Evolutionary conservation across 371 early-diverging fungal species (phyloP), one percentile per base, ranked within the genome.

Genomic region (Dichotomocladium elegans): DNA sequence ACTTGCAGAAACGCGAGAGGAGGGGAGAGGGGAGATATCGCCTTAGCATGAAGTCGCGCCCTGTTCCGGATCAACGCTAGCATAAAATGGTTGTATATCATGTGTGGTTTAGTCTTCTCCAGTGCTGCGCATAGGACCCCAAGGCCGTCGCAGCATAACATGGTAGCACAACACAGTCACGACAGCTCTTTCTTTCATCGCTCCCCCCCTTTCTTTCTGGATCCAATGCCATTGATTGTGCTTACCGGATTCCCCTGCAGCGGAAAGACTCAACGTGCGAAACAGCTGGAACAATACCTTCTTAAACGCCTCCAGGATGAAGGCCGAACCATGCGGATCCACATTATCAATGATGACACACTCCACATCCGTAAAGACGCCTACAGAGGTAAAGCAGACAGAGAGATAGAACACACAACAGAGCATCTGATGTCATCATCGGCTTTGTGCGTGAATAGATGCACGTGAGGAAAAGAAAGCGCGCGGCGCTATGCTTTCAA

Each of bases 201-300:
- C 24, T 47, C 10, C 14, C 24, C 33, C 25, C 21, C n/a, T n/a
- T 45, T 26, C 28, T 14, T 30, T 19, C 19, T 41, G 41, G 28
- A 29, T 15, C 31, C 17, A 47, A 98, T 98, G 98, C 96, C 98
- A 25, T 83, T 98, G 12, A 80, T 98, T 33, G 83, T 89, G 44
- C 61, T 98, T 50, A 85, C 87, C 41, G 98, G 98, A 30, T 74
- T 85, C 58, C 98, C 98, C 28, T 85, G 85, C 42, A 88, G 89
- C 56, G 97, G 98, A 47, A 98, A 98, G 66, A 85, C 94, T 7
- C 85, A 77, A 25, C 76, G 97, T 41, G 90, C 95, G 0, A 59
- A 62, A 19, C 79, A 93, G 67, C 77, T 98, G 15, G 80, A 83
- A 60, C 53, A 63, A 3, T 78, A 77, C 49, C 74, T 96, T 25